Percentiles rank a stretch among this genome's conserved stretches.
phyloP scores from a whole-genome alignment of 306 rosid species.

The Vigna mungo region DNA sequence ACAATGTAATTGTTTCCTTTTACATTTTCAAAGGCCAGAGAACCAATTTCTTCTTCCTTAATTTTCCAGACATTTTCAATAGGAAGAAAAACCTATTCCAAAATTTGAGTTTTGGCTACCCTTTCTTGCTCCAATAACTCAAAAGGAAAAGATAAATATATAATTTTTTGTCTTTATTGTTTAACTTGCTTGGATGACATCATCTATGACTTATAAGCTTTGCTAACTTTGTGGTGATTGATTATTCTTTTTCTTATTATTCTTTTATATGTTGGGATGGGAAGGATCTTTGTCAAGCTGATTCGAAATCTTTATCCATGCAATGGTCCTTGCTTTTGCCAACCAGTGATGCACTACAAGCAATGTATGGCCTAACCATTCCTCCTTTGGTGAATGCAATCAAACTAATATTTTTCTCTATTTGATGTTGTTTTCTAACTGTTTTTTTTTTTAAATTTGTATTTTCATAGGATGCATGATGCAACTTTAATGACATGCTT shows the following conservation, averaged over 20 bases:
- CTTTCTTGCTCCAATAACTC: background rate
- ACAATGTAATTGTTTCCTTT: background rate
- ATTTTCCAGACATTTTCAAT: conserved; percentile 10
- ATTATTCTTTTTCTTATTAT: background rate
- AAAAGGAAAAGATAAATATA: background rate
- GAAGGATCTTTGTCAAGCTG: conserved; percentile 95
- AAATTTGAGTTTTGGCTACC: background rate
- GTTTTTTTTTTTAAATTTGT: conserved; percentile 12
- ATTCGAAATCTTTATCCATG: conserved; percentile 78
- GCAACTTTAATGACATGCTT: conserved; percentile 88
- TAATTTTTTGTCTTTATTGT: background rate
- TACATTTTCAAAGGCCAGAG: background rate
- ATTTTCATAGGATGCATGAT: conserved; percentile 76
- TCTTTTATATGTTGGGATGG: conserved; percentile 34
- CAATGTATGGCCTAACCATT: conserved; percentile 58
- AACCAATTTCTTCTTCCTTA: background rate
- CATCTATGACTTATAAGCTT: background rate
- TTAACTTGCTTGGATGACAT: background rate
- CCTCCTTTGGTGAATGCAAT: conserved; percentile 1
- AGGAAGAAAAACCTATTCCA: background rate
- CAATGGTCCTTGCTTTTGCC: conserved; percentile 95
- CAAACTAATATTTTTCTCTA: conserved; percentile 32
- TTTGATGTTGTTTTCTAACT: conserved; percentile 22
- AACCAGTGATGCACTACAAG: conserved; percentile 81
- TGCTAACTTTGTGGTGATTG: conserved; percentile 24